A percentile compares a stretch with the other conserved stretches of the same genome.
Evolutionary conservation across 2,329 filamentous ascomycete species (phyloP).

Genomic region (Aurifilum marmelostoma): DNA sequence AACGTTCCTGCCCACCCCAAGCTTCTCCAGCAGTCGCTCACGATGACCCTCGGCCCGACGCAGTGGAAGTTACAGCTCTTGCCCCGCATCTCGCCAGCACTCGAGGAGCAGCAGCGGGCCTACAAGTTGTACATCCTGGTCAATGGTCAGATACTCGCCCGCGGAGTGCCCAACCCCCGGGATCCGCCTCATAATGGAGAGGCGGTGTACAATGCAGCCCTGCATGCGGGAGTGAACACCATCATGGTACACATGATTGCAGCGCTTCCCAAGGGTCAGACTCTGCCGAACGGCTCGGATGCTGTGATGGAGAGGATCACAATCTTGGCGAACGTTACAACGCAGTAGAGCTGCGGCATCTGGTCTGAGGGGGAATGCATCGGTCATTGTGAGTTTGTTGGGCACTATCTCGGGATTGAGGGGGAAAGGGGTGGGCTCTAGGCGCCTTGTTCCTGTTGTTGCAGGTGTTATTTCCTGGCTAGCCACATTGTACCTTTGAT

Average conservation of each 20-base stretch:
- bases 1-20: constrained; percentile 67
- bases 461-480: background rate
- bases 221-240: constrained; percentile 74
- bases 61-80: constrained; percentile 74
- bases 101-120: constrained; percentile 65
- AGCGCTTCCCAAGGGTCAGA: constrained; percentile 64
- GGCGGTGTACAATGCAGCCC: constrained; percentile 74
- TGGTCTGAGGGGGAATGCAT: background rate
- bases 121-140: constrained; percentile 77
- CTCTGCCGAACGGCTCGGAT: constrained; percentile 59
- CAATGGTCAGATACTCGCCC: constrained; percentile 66
- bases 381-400: background rate
- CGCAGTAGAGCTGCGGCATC: constrained; percentile 38
- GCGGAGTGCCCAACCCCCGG: constrained; percentile 53
- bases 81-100: constrained; percentile 64
- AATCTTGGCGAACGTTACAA: constrained; percentile 72
- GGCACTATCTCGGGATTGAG: background rate
- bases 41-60: constrained; percentile 68
- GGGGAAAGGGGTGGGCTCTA: background rate
- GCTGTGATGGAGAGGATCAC: constrained; percentile 80
- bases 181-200: constrained; percentile 58
- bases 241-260: constrained; percentile 80
- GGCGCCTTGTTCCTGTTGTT: background rate
- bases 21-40: constrained; percentile 71
- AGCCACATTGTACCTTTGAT: background rate